Percentiles rank a stretch among this genome's conserved stretches.
Evolutionary conservation across 2,329 filamentous ascomycete genomes (phyloP).

Genomic region (Fusarium vanettenii): DNA sequence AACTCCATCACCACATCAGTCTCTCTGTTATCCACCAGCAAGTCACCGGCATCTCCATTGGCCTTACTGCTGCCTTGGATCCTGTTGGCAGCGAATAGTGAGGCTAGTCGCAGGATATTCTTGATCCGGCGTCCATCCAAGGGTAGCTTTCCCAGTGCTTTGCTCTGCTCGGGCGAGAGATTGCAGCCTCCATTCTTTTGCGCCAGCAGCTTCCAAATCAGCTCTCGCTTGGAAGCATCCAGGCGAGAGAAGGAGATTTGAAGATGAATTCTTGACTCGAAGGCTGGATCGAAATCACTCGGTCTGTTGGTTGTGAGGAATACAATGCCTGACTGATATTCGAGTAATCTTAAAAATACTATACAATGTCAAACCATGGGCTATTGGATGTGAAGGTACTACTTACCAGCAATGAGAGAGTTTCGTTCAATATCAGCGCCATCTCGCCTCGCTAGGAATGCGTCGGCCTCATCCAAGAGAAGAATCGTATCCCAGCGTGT

Average conservation of each 20-base stretch:
- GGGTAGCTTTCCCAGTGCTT: not conserved
- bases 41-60: not conserved
- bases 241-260: not conserved
- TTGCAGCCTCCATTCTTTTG: not conserved
- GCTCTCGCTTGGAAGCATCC: not conserved
- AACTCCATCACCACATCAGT: not conserved
- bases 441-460: not conserved
- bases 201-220: not conserved
- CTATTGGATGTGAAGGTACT: not conserved
- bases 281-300: not conserved
- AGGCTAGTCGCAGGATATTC: not conserved
- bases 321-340: not conserved
- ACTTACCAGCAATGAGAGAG: not conserved
- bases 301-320: not conserved
- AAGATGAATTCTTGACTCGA: not conserved
- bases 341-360: not conserved
- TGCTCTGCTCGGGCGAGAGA: not conserved
- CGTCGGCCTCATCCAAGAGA: not conserved
- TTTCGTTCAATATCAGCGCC: not conserved
- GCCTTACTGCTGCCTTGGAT: not conserved
- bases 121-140: not conserved
- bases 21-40: not conserved
- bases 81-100: not conserved
- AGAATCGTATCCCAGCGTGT: not conserved
- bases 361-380: not conserved